Base-by-base conservation (phyloP, 179 eudicot species). In the Spergularia azorica region DNA sequence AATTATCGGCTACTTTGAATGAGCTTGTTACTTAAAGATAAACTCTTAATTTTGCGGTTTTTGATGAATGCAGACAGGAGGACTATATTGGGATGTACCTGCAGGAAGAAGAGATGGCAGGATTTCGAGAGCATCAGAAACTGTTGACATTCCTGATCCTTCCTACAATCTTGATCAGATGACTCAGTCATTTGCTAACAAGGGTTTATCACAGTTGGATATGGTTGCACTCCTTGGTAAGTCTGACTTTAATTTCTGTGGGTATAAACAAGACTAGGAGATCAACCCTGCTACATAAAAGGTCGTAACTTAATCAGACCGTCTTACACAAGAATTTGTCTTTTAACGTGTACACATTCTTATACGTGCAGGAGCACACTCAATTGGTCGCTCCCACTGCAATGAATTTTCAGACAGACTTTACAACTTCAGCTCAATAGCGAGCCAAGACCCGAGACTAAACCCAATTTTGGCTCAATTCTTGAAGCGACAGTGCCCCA, bases 141-240 rank as follows among this genome's bases (percentile, higher is more conserved):
- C 83, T 20, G 50, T 63, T 32, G 85, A 88, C 79, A 74, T 94
- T 51, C 96, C 97, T 15, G 52, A 88, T 32, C 92, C 96, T 0
- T 7, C 70, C 0, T 76, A 71, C 48, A 79, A 86, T 71, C 78
- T 89, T 18, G 60, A 83, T 73, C 87, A 85, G 67, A 87, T 88
- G 66, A 92, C 92, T 36, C 78, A 76, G 51, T 59, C 69, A 17
- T 94, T 94, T 71, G 87, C 84, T 9, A 81, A 74, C 11, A 91
- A 89, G 71, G 94, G 93, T 68, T 81, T 94, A 43, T 78, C 91
- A 6, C 93, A 87, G 77, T 86, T 79, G 36, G 98, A 92, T 32
- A 89, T 94, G 98, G 94, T 94, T 56, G 85, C 90, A 3, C 92
- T 94, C 32, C 87, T 90, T 5, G 97, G 98, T 94, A 85, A 60